Conservation (phyloP, 139 green algal species). For the Desmodesmus armatus region DNA sequence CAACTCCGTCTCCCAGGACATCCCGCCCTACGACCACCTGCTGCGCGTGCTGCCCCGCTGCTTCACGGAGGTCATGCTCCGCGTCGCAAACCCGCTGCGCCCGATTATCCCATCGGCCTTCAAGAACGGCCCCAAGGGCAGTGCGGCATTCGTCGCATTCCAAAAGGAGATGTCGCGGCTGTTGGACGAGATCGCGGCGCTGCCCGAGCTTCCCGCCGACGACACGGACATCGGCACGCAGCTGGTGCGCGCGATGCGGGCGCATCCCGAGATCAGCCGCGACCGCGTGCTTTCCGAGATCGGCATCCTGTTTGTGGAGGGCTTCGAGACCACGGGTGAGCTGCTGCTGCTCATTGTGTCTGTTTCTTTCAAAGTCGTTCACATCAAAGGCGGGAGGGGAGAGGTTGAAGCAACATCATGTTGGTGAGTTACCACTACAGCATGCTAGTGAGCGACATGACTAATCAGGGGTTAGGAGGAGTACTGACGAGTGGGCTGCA, state of each 20-base stretch:
- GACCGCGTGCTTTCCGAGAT: constrained; percentile 58
- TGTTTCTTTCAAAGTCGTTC: too few species aligned
- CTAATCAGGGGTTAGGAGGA: too few species aligned
- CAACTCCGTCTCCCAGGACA: constrained; percentile 40
- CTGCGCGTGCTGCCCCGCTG: constrained; percentile 60
- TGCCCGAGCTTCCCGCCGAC: constrained; percentile 17
- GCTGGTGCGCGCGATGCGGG: constrained; percentile 32
- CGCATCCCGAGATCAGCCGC: constrained; percentile 38
- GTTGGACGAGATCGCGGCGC: constrained; percentile 50
- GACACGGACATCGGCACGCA: constrained; percentile 58
- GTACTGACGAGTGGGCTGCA: too few species aligned
- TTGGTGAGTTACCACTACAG: too few species aligned
- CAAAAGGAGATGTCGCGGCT: constrained; percentile 60
- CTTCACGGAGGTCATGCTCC: constrained; percentile 64
- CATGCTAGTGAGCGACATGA: too few species aligned
- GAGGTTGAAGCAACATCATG: too few species aligned
- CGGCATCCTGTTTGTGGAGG: constrained; percentile 76
- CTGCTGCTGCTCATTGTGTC: too few species aligned
- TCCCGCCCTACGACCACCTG: constrained; percentile 48
- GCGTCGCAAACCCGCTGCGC: constrained; percentile 44
- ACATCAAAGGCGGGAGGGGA: too few species aligned
- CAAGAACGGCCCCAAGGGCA: constrained; percentile 51
- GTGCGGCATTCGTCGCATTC: constrained; percentile 53
- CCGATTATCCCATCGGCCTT: constrained; percentile 26
- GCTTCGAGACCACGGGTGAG: constrained; percentile 76